Evolutionary conservation across 2,329 filamentous ascomycete genomes (phyloP), one percentile per base, ranked within the genome.

Genomic region (Colletotrichum aenigma): DNA sequence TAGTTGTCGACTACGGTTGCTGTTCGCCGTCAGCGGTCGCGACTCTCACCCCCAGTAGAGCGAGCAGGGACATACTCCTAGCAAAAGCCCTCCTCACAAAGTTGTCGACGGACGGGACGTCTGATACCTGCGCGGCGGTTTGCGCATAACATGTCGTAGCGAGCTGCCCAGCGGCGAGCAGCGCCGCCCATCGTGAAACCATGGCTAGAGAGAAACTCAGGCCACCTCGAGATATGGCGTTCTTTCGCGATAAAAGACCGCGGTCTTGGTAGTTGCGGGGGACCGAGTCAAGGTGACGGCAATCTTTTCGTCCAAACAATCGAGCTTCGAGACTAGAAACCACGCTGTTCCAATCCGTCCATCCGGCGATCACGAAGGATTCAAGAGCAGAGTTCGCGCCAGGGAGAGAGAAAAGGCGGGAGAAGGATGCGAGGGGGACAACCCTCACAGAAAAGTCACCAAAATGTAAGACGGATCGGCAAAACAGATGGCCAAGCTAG

Each of bases 81-180:
- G 74, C 56, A 26, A 73, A 76, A 8, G 60, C 70, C 32, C 74
- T 72, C 30, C 74, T 73, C 43, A 67, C 24, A n/a, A 48, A 76
- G 30, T 68, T 61, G 34, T 58, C 28, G 26, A 24, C 43, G 15
- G 58, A 68, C n/a, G 74, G 74, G 15, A 71, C 74, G 21, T 76
- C 64, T 10, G 12, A 30, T 30, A 36, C 56, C n/a, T 48, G 58
- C 28, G 58, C 28, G 36, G 56, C 67, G n/a, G 60, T 55, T 21
- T 74, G 66, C 30, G 71, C 71, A 28, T 52, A 16, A 32, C 58
- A 24, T 30, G 43, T 71, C 3, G 56, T 55, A 6, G 48, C 61
- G 15, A 76, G 58, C 12, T 74, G 74, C 16, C 38, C 74, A 15
- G 58, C 28, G 48, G 70, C 70, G 28, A 74, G n/a, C 21, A 76